phyloP scores from a whole-genome alignment of 2,329 filamentous ascomycete species.

The Clonostachys chloroleuca region DNA sequence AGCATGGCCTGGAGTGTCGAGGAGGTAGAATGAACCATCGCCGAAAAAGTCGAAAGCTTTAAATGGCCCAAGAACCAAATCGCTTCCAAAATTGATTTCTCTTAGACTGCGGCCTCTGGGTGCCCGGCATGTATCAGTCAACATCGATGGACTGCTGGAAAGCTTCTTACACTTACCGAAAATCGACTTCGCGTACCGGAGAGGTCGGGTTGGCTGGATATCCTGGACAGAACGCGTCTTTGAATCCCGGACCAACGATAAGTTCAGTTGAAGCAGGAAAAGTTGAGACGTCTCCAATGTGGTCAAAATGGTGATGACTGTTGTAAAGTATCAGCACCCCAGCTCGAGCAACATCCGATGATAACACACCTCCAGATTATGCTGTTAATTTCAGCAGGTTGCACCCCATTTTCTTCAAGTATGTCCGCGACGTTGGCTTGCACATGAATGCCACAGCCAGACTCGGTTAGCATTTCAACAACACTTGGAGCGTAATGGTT shows the following conservation, averaged over 20 bases:
- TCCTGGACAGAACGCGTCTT: background rate
- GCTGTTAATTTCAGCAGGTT: slow-evolving; percentile 1
- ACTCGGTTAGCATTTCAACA: background rate
- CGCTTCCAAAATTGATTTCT: too few relatives aligned
- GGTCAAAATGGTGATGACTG: background rate
- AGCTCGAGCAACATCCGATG: too few relatives aligned
- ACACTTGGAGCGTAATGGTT: background rate
- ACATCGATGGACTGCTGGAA: too few relatives aligned
- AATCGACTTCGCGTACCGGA: too few relatives aligned
- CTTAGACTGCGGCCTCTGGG: too few relatives aligned
- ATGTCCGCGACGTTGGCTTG: background rate
- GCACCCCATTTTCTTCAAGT: background rate
- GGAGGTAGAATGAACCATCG: slow-evolving; percentile 33
- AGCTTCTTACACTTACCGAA: too few relatives aligned
- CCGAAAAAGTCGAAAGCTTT: slow-evolving; percentile 33
- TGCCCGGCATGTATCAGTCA: too few relatives aligned
- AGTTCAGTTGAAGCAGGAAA: background rate
- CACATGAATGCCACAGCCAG: background rate
- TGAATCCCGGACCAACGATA: slow-evolving; percentile 1
- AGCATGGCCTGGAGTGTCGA: slow-evolving; percentile 33
- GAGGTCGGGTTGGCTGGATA: background rate
- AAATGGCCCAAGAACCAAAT: too few relatives aligned
- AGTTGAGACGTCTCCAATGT: background rate
- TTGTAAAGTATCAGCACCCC: too few relatives aligned
- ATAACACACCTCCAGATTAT: slow-evolving; percentile 7